These are phyloP conservation scores for Apophysomyces elegans DNA, from an alignment of 371 early-diverging fungal genomes.

Conservation along the genomic window DNA sequence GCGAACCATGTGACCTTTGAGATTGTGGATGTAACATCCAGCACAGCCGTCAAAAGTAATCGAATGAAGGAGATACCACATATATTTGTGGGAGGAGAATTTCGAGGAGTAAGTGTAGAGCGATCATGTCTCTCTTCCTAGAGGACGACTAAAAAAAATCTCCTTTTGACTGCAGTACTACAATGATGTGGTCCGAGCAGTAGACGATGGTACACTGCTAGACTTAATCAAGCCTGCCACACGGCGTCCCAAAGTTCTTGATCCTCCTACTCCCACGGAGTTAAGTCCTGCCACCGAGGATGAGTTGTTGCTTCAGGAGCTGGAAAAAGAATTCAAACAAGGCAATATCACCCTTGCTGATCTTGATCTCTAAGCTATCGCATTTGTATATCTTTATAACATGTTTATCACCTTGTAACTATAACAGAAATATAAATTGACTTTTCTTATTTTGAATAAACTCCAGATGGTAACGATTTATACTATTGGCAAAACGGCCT, in stretches of 20 bases:
- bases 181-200: constrained; percentile 29
- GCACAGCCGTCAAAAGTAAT: constrained; percentile 38
- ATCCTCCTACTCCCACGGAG: constrained; percentile 15
- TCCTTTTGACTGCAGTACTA: constrained; percentile 22
- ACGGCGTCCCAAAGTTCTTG: constrained; percentile 19
- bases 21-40: constrained; percentile 48
- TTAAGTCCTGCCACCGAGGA: constrained; percentile 40
- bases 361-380: not conserved
- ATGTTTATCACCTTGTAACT: not conserved
- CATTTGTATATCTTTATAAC: not conserved
- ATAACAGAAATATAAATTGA: too few relatives aligned
- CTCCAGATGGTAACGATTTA: too few relatives aligned
- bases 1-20: constrained; percentile 37
- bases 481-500: too few relatives aligned
- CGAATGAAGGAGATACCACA: constrained; percentile 46
- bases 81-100: constrained; percentile 48
- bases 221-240: constrained; percentile 37
- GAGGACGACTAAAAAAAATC: not conserved
- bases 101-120: constrained; percentile 37
- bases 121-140: not conserved
- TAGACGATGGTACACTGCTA: constrained; percentile 27
- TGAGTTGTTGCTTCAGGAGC: constrained; percentile 36
- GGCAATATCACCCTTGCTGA: constrained; percentile 25
- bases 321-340: constrained; percentile 40
- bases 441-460: too few relatives aligned